These are phyloP conservation scores for Ascochyta fabae DNA, from an alignment of 2,329 filamentous ascomycete genomes.

Conservation along the genomic window DNA sequence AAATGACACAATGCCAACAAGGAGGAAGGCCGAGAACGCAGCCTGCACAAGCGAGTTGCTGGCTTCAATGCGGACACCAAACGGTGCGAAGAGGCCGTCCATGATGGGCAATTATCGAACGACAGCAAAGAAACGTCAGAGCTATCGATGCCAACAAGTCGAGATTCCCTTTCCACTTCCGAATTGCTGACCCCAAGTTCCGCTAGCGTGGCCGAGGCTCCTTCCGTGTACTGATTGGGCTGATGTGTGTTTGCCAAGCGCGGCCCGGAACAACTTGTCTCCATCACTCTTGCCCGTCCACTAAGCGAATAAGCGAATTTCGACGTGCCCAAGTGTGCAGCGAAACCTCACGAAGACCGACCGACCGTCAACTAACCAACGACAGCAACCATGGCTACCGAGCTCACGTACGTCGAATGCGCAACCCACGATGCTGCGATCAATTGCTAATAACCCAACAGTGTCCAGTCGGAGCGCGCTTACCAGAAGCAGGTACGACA, in stretches of 20 bases:
- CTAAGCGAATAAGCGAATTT: constrained; percentile 24
- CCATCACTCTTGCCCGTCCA: background rate
- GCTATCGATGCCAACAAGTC: constrained; percentile 1
- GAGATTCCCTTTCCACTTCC: background rate
- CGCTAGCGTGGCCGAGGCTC: constrained; percentile 15
- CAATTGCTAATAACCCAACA: constrained; percentile 62
- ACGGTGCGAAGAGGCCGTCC: constrained; percentile 17
- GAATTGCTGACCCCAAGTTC: constrained; percentile 14
- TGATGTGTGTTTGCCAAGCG: background rate
- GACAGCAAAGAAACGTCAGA: background rate
- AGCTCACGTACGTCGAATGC: constrained; percentile 49
- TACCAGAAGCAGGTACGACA: constrained; percentile 78
- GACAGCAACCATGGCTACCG: constrained; percentile 53
- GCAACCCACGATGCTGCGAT: constrained; percentile 3
- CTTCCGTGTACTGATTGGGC: constrained; percentile 6
- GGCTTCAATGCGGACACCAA: constrained; percentile 44
- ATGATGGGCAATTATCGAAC: constrained; percentile 5
- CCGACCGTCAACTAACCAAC: constrained; percentile 43
- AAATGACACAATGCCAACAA: constrained; percentile 41
- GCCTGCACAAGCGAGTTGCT: constrained; percentile 36
- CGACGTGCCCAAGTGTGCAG: constrained; percentile 22
- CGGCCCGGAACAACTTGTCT: constrained; percentile 1
- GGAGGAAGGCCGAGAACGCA: constrained; percentile 37
- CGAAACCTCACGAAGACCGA: constrained; percentile 24
- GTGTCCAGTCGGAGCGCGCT: constrained; percentile 99